phyloP scores from a whole-genome alignment of 768 basidiomycete species.

The Melanogaster broomeanus region DNA sequence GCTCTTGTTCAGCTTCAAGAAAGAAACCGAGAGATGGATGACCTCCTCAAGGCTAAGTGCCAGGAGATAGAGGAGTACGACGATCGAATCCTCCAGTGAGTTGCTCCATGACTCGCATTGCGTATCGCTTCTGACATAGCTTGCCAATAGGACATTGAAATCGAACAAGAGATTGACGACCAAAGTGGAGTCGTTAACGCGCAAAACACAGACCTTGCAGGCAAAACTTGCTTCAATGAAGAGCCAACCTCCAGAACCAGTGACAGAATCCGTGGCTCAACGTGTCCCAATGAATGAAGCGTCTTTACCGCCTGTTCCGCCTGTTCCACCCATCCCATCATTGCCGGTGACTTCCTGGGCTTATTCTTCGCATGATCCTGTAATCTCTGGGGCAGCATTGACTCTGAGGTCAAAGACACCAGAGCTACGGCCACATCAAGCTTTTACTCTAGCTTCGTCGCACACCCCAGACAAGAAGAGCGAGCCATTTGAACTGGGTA shows the following conservation, averaged over 20 bases:
- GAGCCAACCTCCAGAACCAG: constrained; percentile 31
- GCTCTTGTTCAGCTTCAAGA: constrained; percentile 64
- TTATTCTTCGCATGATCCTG: constrained; percentile 13
- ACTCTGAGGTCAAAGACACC: constrained; percentile 54
- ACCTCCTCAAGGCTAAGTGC: constrained; percentile 66
- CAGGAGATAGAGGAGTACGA: constrained; percentile 84
- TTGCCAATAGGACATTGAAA: constrained; percentile 61
- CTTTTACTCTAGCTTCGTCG: constrained; percentile 29
- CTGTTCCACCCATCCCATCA: constrained; percentile 17
- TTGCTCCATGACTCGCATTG: constrained; percentile 1
- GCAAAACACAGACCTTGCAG: constrained; percentile 74
- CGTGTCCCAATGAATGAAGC: constrained; percentile 8
- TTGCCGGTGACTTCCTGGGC: constrained; percentile 12
- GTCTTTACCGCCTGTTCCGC: constrained; percentile 12
- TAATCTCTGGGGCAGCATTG: constrained; percentile 47
- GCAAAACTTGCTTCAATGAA: constrained; percentile 61
- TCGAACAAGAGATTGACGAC: constrained; percentile 74
- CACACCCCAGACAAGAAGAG: constrained; percentile 49
- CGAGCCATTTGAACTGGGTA: constrained; percentile 34
- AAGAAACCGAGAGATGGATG: constrained; percentile 75
- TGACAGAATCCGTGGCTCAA: constrained; percentile 1
- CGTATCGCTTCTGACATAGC: constrained; percentile 3
- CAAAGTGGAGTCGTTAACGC: constrained; percentile 70
- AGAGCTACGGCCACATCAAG: constrained; percentile 35
- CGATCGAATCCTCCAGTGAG: constrained; percentile 74